Conservation (phyloP, 768 basidiomycete genomes). For the Mycena floridula region DNA sequence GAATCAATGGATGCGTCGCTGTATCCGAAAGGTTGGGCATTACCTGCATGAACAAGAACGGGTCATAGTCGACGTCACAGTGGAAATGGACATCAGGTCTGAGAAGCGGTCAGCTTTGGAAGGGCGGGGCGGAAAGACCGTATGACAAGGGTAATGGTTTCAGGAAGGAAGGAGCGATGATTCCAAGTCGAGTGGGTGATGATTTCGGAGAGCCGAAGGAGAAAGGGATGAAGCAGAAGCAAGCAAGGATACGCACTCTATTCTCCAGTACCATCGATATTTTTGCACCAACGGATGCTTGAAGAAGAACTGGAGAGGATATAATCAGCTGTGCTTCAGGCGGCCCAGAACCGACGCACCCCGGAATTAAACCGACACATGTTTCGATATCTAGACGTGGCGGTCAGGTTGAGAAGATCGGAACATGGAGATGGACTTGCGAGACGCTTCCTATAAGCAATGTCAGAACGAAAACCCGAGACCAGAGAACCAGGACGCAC, state of each 20-base stretch:
- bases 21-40: too few relatives aligned
- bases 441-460: background rate
- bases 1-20: too few relatives aligned
- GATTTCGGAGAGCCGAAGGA: too few relatives aligned
- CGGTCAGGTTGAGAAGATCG: slow-evolving; percentile 22
- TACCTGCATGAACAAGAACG: slow-evolving; percentile 75
- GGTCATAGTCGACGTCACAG: slow-evolving; percentile 64
- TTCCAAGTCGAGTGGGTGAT: too few relatives aligned
- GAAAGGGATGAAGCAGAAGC: too few relatives aligned
- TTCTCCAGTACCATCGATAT: slow-evolving; percentile 77
- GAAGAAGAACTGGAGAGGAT: slow-evolving; percentile 57
- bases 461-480: slow-evolving; percentile 19
- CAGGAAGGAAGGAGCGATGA: too few relatives aligned
- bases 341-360: slow-evolving; percentile 28
- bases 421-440: background rate
- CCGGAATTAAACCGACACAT: slow-evolving; percentile 77
- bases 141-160: too few relatives aligned
- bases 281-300: slow-evolving; percentile 58
- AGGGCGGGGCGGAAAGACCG: slow-evolving; percentile 21
- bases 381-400: slow-evolving; percentile 47
- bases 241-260: slow-evolving; percentile 31
- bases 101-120: too few relatives aligned
- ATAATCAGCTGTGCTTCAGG: background rate
- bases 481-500: slow-evolving; percentile 18
- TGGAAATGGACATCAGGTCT: slow-evolving; percentile 72